A percentile compares a stretch with the other conserved stretches of the same genome.
Conservation (phyloP, 257 asterid species). For the Plantago elongata region DNA sequence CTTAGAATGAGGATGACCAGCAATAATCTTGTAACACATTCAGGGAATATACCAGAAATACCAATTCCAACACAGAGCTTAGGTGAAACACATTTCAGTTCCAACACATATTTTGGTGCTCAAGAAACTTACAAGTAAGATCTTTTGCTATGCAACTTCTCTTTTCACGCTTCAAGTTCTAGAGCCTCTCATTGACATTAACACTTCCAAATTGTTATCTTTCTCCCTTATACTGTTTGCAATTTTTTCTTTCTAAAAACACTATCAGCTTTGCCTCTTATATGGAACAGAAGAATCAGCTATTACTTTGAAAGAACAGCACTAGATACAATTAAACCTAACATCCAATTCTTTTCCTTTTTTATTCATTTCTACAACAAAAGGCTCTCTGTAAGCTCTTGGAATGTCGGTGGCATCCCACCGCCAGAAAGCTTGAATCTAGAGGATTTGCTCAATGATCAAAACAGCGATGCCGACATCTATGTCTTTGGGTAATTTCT, state of each 20-base stretch:
- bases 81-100: constrained; percentile 13
- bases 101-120: background rate
- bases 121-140: constrained; percentile 24
- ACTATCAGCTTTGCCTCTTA: too few relatives aligned
- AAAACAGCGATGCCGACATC: constrained; percentile 43
- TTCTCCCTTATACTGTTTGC: too few relatives aligned
- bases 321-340: constrained; percentile 10
- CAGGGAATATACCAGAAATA: constrained; percentile 7
- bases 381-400: constrained; percentile 58
- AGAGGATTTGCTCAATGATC: constrained; percentile 38
- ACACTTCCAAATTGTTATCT: background rate
- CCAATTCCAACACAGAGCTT: constrained; percentile 16
- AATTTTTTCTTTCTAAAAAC: too few relatives aligned
- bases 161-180: background rate
- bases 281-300: too few relatives aligned
- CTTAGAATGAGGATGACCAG: constrained; percentile 7
- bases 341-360: constrained; percentile 22
- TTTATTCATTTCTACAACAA: constrained; percentile 14
- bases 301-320: too few relatives aligned
- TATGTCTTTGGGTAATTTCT: constrained; percentile 39
- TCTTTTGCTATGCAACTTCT: constrained; percentile 8
- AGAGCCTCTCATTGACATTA: constrained; percentile 10
- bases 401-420: constrained; percentile 61
- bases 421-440: constrained; percentile 50
- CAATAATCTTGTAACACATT: constrained; percentile 7